Base-by-base conservation (phyloP, 2,329 filamentous ascomycete species). In the Xylaria sp. region DNA sequence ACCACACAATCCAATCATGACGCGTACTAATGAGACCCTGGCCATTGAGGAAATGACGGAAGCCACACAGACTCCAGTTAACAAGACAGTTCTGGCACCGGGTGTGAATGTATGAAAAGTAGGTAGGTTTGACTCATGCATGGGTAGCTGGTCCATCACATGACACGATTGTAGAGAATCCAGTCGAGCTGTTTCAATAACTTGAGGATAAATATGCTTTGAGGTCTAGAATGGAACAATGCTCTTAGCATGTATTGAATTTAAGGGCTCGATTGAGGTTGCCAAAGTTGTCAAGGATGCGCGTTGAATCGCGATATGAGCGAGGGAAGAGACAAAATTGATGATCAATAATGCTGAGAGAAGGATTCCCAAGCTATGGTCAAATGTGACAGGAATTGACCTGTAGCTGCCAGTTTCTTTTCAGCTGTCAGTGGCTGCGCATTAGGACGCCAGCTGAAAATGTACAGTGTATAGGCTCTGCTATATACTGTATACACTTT, bases 1-100 rank as follows among this genome's bases (percentile, higher is more conserved):
- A 74, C 66, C 54, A 62, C 18, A 23, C 62, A 67, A 56, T 61
- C 76, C 76, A 78, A 78, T 78, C 73, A 75, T 74, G 74, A 76
- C 76, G 75, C 74, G 75, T 75, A 72, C 43, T 67, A 23, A 31
- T 55, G 59, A 58, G 57, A 54, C 72, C 75, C 64, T 75, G 74
- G 57, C 46, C 67, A 60, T 70, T 67, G 56, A 73, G 69, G 73
- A 77, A 77, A 77, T 77, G 73, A 77, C 70, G 64, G 71, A 73
- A 72, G 70, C 72, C 75, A 73, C 71, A 71, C 48, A 59, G 49
- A 55, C 54, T 51, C 63, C 63, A 55, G 46, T 55, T 58, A 28
- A n/a, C n/a, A 20, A 28, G 54, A 9, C 13, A 39, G 41, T 56
- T 33, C 7, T n/a, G 31, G 28, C 67, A 54, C 70, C 64, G 10